Evolutionary conservation across 2,329 filamentous ascomycete genomes (phyloP), one percentile per base, ranked within the genome.

Genomic region (Calonectria pseudoturangicola): DNA sequence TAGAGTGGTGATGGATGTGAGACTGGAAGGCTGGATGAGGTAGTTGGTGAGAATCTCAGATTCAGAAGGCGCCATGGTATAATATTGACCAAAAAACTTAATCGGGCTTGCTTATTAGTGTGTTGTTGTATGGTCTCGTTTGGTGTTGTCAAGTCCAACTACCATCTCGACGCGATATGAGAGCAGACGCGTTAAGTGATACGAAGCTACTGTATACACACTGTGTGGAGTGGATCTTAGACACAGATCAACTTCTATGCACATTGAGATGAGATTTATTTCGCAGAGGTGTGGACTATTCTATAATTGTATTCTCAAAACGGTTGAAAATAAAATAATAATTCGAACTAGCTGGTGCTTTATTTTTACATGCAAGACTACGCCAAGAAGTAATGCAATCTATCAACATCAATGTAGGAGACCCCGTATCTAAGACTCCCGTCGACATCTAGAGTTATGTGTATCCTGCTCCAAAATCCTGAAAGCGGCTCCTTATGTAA

Each of bases 1-100:
- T 58, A 95, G 88, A 9, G 94, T 92, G 77, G 95, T 87, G 80
- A 95, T 90, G 75, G 93, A 90, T 50, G 93, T 92, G 45, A 98
- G 88, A 33, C 93, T 89, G 9, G 95, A 92, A 15, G 95, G 94
- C 36, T 93, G 88, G 43, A 97, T 89, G 71, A 98, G 91, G 82
- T 96, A 97, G 83, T 93, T 93, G 79, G 89, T 88, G 65, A 98
- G 89, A 75, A 98, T 94, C 33, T 91, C 89, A 69, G 90, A 87
- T 85, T 98, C 95, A 54, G 92, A 93, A 10, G 93, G 92, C 4
- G 94, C 87, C 93, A 95, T 95, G 73, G 74, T 21, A 41, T 16
- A 60, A 41, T 13, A 36, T 2, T 13, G 30, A 33, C 21, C 21
- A 33, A 33, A 33, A 33, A 33, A 33, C 30, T 21, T 33, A 33